A percentile compares a stretch with the other conserved stretches of the same genome.
These are phyloP conservation scores for Penicillium hesseltinei DNA, from an alignment of 2,329 filamentous ascomycete genomes.

Conservation along the genomic window DNA sequence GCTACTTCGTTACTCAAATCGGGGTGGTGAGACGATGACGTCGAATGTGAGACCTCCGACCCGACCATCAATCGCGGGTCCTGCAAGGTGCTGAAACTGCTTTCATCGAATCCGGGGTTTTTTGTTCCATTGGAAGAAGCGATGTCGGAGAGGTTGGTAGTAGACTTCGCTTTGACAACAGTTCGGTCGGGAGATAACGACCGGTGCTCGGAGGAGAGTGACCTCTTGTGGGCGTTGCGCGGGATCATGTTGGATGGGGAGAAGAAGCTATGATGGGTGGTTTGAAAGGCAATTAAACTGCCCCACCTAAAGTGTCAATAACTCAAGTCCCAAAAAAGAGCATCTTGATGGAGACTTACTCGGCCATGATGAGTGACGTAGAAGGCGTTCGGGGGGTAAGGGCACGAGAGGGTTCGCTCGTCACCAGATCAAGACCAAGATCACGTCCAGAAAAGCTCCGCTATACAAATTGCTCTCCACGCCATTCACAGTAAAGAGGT, in stretches of 20 bases:
- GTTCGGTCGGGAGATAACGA: constrained; percentile 37
- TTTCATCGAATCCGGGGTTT: constrained; percentile 32
- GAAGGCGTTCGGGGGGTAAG: constrained; percentile 21
- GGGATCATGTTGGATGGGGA: constrained; percentile 40
- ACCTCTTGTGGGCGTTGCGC: constrained; percentile 38
- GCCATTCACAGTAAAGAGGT: constrained; percentile 20
- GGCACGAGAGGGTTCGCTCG: constrained; percentile 1
- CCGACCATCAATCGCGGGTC: constrained; percentile 42
- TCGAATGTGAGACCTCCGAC: constrained; percentile 37
- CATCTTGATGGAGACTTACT: constrained; percentile 31
- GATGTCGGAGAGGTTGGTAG: constrained; percentile 41
- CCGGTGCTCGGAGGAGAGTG: constrained; percentile 37
- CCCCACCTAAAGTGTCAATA: constrained; percentile 15
- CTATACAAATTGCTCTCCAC: constrained; percentile 14
- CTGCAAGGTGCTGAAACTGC: constrained; percentile 48
- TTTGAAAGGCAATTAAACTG: constrained; percentile 42
- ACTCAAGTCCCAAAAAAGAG: neutral
- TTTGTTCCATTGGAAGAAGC: constrained; percentile 27
- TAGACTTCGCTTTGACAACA: constrained; percentile 47
- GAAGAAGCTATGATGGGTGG: constrained; percentile 38
- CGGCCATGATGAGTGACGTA: constrained; percentile 38
- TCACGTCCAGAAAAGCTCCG: constrained; percentile 18
- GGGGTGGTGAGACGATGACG: constrained; percentile 49
- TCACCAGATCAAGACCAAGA: constrained; percentile 1
- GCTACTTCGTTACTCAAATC: constrained; percentile 76